phyloP scores from a whole-genome alignment of 176 grass and related monocot genomes.

The Urochloa ruziziensis region DNA sequence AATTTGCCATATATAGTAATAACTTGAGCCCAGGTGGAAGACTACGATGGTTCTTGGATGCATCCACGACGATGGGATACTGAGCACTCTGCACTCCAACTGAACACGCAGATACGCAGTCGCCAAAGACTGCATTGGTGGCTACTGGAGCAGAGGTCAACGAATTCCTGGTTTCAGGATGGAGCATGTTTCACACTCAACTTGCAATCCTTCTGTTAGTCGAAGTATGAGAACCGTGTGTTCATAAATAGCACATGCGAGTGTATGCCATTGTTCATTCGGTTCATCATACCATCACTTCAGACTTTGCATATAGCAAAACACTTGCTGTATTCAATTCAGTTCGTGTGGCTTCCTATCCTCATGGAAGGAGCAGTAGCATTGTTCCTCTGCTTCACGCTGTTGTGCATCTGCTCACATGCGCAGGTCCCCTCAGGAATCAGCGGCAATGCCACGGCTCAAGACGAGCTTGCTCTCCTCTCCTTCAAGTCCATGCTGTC shows the following conservation, averaged over 20 bases:
- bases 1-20: background rate
- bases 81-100: no score
- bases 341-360: no score
- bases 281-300: no score
- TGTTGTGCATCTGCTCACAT: no score
- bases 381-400: no score
- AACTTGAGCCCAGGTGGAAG: background rate
- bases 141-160: background rate
- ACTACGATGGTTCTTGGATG: background rate
- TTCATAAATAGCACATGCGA: background rate
- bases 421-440: background rate
- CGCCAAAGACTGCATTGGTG: no score
- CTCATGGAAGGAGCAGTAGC: no score
- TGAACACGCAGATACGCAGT: background rate
- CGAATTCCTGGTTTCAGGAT: background rate
- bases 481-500: conserved; percentile 33
- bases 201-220: background rate
- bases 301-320: no score
- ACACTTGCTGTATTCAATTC: no score
- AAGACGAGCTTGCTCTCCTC: conserved; percentile 17
- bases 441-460: no score
- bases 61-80: no score
- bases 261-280: background rate
- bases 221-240: background rate
- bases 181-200: background rate